phyloP scores from a whole-genome alignment of 2,329 filamentous ascomycete species.

The Diaporthe sp. region DNA sequence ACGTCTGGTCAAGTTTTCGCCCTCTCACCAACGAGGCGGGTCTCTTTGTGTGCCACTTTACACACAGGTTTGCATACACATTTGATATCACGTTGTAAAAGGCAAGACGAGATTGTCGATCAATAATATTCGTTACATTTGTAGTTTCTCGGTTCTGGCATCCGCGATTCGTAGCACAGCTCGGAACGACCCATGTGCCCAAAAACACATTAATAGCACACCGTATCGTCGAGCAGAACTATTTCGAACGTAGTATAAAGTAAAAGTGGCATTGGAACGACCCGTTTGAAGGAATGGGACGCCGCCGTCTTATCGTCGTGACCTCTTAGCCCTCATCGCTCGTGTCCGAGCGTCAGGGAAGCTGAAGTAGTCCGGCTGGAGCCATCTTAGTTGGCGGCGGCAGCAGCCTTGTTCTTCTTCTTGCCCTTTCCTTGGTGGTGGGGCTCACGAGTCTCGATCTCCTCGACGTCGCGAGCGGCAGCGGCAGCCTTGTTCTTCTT shows the following conservation, averaged over 20 bases:
- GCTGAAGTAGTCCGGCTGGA: background rate
- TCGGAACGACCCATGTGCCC: constrained; percentile 8
- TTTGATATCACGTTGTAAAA: background rate
- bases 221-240: constrained; percentile 27
- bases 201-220: constrained; percentile 19
- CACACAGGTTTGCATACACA: background rate
- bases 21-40: background rate
- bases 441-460: constrained; percentile 40
- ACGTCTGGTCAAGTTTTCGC: background rate
- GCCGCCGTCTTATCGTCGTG: background rate
- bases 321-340: background rate
- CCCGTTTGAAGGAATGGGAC: background rate
- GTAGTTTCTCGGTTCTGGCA: constrained; percentile 18
- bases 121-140: constrained; percentile 32
- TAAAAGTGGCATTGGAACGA: background rate
- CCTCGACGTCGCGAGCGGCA: background rate
- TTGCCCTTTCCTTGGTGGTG: constrained; percentile 42
- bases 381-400: constrained; percentile 6
- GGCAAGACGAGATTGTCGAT: background rate
- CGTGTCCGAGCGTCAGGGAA: background rate
- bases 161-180: constrained; percentile 17
- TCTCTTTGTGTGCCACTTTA: too few species aligned
- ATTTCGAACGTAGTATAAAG: constrained; percentile 16
- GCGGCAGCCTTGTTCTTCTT: constrained; percentile 12
- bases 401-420: constrained; percentile 34